Evolutionary conservation across 163 green algal species (phyloP), one percentile per base, ranked within the genome.

Genomic region (Smithsoniella earleae): DNA sequence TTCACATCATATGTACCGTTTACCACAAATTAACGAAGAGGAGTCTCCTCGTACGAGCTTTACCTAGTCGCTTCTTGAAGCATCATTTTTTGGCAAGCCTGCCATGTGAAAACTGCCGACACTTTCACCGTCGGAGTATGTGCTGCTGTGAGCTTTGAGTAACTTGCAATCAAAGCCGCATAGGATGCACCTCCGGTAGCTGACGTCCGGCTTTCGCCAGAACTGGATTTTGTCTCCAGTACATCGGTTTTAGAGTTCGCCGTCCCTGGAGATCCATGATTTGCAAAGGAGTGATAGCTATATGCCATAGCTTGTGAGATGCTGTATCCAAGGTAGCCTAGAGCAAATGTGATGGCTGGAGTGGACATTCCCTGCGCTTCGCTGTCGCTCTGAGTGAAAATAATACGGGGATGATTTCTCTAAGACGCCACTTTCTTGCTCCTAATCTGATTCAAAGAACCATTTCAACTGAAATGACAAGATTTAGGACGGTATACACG

Each of bases 41-140:
- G n/a, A n/a, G n/a, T n/a, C n/a, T n/a, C n/a, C n/a, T n/a, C n/a
- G n/a, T n/a, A n/a, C n/a, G n/a, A n/a, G n/a, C n/a, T n/a, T n/a
- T 64, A 38, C 58, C 58, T 69, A 4, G 58, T 43, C 22, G 58
- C 58, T 13, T 69, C 58, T 13, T 69, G 58, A 5, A 69, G 58
- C 1, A 69, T 30, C 58, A 69, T 69, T 34, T 69, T 69, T 33
- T 69, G 58, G 18, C 27, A 30, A 4, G 27, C 58, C 34, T 69
- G 58, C 25, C n/a, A 38, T 16, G 58, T 69, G 25, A 69, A 69
- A 6, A 69, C 16, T 30, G n/a, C 20, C 28, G 58, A 69, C 58
- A 69, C 10, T 25, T 34, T 16, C 4, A 43, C 5, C n/a, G 18
- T 69, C n/a, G n/a, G 8, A n/a, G 58, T 30, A 18, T 27, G 52